A percentile compares a stretch with the other conserved stretches of the same genome.
Conservation (phyloP, 75 land plant species). For the Azolla pinnata region DNA sequence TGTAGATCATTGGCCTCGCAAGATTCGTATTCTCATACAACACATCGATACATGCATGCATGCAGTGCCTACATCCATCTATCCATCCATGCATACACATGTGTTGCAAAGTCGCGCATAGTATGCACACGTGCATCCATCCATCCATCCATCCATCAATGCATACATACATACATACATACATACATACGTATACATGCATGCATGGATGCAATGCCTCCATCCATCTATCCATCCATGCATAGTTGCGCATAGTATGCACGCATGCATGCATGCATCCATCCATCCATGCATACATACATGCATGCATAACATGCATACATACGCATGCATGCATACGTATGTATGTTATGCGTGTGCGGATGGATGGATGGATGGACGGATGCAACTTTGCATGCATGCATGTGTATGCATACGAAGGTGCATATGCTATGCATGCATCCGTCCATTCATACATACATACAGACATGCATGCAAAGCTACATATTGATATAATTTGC, state of each 20-base stretch:
- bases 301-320: background rate
- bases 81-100: background rate
- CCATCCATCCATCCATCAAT: background rate
- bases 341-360: background rate
- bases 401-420: too few species aligned
- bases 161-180: slow-evolving; percentile 4
- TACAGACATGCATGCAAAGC: too few species aligned
- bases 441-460: too few species aligned
- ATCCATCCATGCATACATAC: background rate
- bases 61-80: background rate
- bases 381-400: too few species aligned
- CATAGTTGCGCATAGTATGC: background rate
- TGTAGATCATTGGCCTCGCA: too few species aligned
- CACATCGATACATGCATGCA: background rate
- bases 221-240: background rate
- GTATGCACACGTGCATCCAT: background rate
- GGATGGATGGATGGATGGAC: background rate
- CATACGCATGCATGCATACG: background rate
- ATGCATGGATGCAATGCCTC: background rate
- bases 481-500: too few species aligned
- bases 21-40: too few species aligned
- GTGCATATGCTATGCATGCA: too few species aligned
- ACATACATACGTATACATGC: background rate
- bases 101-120: background rate
- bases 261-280: background rate